A percentile compares a stretch with the other conserved stretches of the same genome.
Conservation (phyloP, 2,329 filamentous ascomycete species). For the Talaromyces sp. region DNA sequence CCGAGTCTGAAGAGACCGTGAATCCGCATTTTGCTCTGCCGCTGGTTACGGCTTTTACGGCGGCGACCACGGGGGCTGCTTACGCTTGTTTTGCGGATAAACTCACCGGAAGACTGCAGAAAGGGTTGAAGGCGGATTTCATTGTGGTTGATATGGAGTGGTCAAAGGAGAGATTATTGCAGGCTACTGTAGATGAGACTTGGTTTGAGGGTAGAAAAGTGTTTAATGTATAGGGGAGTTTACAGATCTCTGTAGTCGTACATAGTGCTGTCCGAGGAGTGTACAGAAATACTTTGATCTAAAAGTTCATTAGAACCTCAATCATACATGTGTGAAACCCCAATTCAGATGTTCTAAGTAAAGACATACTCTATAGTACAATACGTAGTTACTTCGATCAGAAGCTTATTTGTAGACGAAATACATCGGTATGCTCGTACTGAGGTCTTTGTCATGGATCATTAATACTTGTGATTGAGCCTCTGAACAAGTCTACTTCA, state of each 20-base stretch:
- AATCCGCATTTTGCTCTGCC: slow-evolving; percentile 44
- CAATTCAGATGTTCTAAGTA: not conserved
- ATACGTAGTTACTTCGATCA: no score
- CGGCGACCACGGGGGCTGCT: slow-evolving; percentile 45
- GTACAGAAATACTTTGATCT: not conserved
- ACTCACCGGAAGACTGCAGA: slow-evolving; percentile 39
- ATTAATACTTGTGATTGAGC: no score
- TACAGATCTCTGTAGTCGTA: not conserved
- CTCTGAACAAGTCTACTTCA: not conserved
- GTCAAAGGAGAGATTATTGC: slow-evolving; percentile 39
- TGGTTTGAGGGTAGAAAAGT: slow-evolving; percentile 44
- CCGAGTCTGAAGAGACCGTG: slow-evolving; percentile 36
- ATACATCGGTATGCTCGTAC: not conserved
- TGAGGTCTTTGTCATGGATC: no score
- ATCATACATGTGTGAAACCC: not conserved
- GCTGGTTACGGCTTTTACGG: slow-evolving; percentile 42
- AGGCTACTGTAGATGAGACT: slow-evolving; percentile 42
- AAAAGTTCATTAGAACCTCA: not conserved
- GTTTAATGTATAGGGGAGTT: slow-evolving; percentile 15
- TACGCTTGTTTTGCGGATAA: slow-evolving; percentile 47
- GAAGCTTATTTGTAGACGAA: not conserved
- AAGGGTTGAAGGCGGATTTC: slow-evolving; percentile 44
- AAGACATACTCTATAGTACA: no score
- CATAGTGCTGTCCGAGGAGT: not conserved
- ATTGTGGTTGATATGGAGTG: slow-evolving; percentile 45